These are phyloP conservation scores for Mycena alexandri DNA, from an alignment of 768 basidiomycete genomes.

Conservation along the genomic window DNA sequence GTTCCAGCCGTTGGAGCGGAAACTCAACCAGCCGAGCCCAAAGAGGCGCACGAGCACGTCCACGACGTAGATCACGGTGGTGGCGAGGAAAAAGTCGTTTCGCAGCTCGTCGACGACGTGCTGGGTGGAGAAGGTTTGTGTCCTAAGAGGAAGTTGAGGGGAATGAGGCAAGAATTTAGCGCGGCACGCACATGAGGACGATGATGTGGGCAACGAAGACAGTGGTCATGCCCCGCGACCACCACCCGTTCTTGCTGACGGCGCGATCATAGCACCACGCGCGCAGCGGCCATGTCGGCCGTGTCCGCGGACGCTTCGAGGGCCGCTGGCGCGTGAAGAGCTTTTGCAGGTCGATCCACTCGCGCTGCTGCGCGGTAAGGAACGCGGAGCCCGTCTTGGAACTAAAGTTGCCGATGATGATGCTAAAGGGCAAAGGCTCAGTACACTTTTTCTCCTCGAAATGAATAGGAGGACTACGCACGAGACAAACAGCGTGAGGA, in stretches of 20 bases:
- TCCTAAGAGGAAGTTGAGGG: constrained; percentile 61
- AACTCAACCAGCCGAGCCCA: constrained; percentile 88
- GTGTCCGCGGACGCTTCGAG: constrained; percentile 79
- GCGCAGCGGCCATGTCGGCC: constrained; percentile 67
- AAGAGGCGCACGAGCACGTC: constrained; percentile 84
- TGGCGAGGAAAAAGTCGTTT: constrained; percentile 78
- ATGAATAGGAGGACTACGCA: constrained; percentile 48
- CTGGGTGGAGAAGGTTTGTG: constrained; percentile 76
- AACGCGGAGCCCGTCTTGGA: constrained; percentile 89
- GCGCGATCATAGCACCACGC: constrained; percentile 95
- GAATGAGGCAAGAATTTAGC: constrained; percentile 8
- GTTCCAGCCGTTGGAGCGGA: constrained; percentile 95
- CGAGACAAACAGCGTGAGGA: constrained; percentile 93
- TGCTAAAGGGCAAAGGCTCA: constrained; percentile 62
- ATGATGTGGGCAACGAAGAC: constrained; percentile 87
- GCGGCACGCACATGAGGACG: constrained; percentile 77
- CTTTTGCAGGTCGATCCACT: constrained; percentile 95
- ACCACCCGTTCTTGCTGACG: constrained; percentile 93
- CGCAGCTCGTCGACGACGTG: constrained; percentile 65
- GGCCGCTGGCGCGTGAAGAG: constrained; percentile 89
- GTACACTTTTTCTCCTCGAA: constrained; percentile 2
- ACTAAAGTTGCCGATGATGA: constrained; percentile 95
- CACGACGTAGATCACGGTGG: constrained; percentile 79
- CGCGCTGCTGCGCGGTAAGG: constrained; percentile 86
- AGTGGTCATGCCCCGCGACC: constrained; percentile 84